Conservation (phyloP, 2,329 filamentous ascomycete species). For the Neophaeococcomyces mojaviensis region DNA sequence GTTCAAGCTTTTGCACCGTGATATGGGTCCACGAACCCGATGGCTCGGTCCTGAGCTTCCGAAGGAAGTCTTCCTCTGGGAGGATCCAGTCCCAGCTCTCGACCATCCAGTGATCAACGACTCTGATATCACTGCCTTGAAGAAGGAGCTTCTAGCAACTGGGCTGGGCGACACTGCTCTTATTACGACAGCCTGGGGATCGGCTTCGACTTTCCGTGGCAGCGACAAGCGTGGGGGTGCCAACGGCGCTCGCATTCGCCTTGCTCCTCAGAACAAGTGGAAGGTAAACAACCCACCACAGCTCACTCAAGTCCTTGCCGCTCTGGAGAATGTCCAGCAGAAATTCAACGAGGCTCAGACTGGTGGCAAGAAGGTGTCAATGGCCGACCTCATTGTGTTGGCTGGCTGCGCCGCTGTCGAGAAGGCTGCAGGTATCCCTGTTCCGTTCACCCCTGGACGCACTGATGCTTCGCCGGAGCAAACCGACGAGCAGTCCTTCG, state of each 20-base stretch:
- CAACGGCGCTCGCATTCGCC: constrained; percentile 70
- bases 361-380: constrained; percentile 62
- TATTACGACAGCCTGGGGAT: constrained; percentile 60
- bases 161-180: constrained; percentile 55
- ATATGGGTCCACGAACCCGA: constrained; percentile 63
- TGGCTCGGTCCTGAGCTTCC: constrained; percentile 71
- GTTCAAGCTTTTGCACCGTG: constrained; percentile 79
- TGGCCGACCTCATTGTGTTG: constrained; percentile 73
- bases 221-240: constrained; percentile 76
- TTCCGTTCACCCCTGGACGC: constrained; percentile 68
- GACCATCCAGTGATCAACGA: constrained; percentile 54
- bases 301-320: constrained; percentile 53
- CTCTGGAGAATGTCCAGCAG: constrained; percentile 58
- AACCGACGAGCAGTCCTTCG: constrained; percentile 59
- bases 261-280: constrained; percentile 66
- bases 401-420: constrained; percentile 65
- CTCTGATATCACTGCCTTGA: constrained; percentile 57
- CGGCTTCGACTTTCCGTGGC: constrained; percentile 64
- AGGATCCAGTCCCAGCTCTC: constrained; percentile 60
- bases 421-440: constrained; percentile 57
- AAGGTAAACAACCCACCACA: constrained; percentile 64
- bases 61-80: constrained; percentile 62
- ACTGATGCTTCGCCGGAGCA: constrained; percentile 64
- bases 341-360: constrained; percentile 51
- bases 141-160: constrained; percentile 59